Percentiles rank a stretch among this genome's conserved stretches.
Conservation (phyloP, 441 rosid species). For the Jatropha podagrica region DNA sequence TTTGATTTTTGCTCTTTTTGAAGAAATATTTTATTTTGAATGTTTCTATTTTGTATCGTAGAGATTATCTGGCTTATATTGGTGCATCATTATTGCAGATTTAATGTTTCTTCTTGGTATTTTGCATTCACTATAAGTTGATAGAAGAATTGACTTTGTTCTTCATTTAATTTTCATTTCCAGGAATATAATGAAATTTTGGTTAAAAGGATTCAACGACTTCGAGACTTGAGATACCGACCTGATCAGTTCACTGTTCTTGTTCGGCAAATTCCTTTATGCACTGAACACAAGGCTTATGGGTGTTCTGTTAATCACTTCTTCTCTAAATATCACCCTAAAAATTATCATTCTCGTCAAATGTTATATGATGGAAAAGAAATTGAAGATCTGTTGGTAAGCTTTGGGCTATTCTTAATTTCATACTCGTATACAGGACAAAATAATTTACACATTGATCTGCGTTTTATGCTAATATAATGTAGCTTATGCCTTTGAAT, state of each 20-base stretch:
- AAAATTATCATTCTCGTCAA: conserved; percentile 61
- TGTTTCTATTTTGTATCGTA: background rate
- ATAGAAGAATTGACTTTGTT: conserved; percentile 27
- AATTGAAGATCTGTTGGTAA: conserved; percentile 60
- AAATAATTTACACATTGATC: background rate
- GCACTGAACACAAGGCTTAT: conserved; percentile 51
- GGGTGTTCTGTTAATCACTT: conserved; percentile 78
- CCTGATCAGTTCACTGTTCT: conserved; percentile 80
- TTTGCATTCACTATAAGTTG: conserved; percentile 21
- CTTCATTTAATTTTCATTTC: conserved; percentile 38
- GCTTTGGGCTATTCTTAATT: conserved; percentile 12
- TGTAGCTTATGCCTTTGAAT: too few relatives aligned
- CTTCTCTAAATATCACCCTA: conserved; percentile 68
- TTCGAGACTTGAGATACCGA: conserved; percentile 48
- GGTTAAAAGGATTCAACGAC: conserved; percentile 56
- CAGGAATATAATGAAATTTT: conserved; percentile 75
- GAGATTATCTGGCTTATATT: background rate
- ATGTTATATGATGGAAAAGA: conserved; percentile 65
- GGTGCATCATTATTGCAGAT: background rate
- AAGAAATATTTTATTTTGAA: background rate
- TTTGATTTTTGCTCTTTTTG: background rate
- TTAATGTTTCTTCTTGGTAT: conserved; percentile 16
- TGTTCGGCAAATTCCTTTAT: conserved; percentile 73
- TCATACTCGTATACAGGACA: background rate
- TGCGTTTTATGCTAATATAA: background rate